Evolutionary conservation across 345 rosid species (phyloP).

Genomic region (Lenwebbia sp.): DNA sequence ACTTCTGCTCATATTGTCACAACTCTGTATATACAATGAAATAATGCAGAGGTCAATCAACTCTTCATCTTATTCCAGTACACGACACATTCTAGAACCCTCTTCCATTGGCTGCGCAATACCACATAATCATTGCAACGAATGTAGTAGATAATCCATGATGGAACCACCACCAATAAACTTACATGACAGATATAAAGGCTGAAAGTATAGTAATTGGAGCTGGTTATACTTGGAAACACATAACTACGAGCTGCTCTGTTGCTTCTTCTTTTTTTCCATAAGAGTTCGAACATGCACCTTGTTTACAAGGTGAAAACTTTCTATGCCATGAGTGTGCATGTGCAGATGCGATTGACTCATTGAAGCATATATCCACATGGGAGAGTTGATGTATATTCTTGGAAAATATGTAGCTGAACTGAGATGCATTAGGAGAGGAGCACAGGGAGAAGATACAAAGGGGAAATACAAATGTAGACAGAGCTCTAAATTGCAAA

Average conservation of each 20-base stretch:
- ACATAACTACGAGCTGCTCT: neutral
- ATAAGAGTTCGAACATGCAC: neutral
- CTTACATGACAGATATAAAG: neutral
- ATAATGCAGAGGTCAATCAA: neutral
- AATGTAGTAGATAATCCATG: neutral
- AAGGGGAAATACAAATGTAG: neutral
- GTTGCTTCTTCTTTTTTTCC: accelerated
- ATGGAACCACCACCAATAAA: neutral
- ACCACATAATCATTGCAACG: neutral
- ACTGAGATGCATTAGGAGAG: accelerated
- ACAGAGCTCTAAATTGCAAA: neutral
- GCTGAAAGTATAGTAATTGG: neutral
- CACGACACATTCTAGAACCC: neutral
- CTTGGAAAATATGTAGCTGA: neutral
- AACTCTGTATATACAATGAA: neutral
- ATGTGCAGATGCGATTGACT: neutral
- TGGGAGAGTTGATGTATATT: neutral
- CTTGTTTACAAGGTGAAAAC: neutral
- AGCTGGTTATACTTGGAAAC: neutral
- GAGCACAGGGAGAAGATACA: neutral
- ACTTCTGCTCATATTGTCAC: no score
- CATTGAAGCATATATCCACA: neutral
- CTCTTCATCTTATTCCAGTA: neutral
- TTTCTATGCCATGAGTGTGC: neutral
- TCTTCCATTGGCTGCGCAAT: neutral